Base-by-base conservation (phyloP, 805 yeast species). In the Starmerella asiatica region DNA sequence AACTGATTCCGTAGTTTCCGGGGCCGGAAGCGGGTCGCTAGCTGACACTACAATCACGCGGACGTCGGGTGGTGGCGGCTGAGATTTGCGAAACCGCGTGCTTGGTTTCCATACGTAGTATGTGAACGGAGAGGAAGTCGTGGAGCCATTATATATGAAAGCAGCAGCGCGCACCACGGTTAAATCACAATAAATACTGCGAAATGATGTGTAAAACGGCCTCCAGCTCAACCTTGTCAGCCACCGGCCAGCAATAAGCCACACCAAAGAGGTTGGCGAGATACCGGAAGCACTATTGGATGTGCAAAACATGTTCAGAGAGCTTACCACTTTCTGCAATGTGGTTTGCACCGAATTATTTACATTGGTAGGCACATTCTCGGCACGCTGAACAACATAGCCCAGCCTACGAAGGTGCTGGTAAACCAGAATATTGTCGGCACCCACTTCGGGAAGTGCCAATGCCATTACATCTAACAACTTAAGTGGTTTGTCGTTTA, bases 61-160 rank as follows among this genome's bases (percentile, higher is more conserved):
- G 55, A 71, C 86, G 56, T 86, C 86, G 1, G 95, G 93, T n/a
- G 38, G 47, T 0, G 58, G 57, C 1, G 93, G 93, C 18, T 54
- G 51, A 26, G 73, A 75, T 50, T 84, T 84, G 43, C 75, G 76
- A 61, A 80, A 86, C 3, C 63, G 59, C 0, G 80, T 50, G 4
- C 53, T 43, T 1, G 97, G 96, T 55, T 81, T 84, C 94, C 95
- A 86, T 3, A 82, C 80, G 51, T 79, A 67, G 50, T 65, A 85
- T 0, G 71, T 62, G 3, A 79, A 59, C n/a, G 14, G n/a, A 18
- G 21, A 21, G 4, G 54, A 40, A 6, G 38, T 39, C 36, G 28
- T 33, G 8, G 17, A 7, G 12, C 16, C 32, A 21, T 12, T 11
- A 21, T n/a, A 7, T 1, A 7, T 38, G 14, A 34, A 12, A 3